Evolutionary conservation across 306 rosid species (phyloP), one percentile per base, ranked within the genome.

Genomic region (Sphenostylis stenocarpa): DNA sequence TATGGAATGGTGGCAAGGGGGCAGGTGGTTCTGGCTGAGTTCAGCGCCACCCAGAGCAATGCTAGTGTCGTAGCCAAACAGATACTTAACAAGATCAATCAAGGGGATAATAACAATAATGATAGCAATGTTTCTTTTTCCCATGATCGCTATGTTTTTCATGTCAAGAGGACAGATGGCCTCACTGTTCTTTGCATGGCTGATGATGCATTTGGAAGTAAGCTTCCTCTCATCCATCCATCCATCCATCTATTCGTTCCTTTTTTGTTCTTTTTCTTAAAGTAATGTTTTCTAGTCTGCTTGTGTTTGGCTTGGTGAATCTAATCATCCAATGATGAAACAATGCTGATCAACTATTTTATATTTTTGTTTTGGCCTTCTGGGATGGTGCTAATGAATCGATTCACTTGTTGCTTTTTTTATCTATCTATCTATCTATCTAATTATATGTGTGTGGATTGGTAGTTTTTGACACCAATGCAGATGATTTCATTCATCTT

Each of bases 151-250:
- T 89, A 78, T 53, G 70, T 89, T 73, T 86, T 89, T 73, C 93
- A 89, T 67, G 85, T 86, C 62, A 89, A 83, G 71, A 81, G 44
- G 21, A 81, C 82, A 36, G 90, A 89, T 66, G 89, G 88, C 80
- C 88, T 89, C 66, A 83, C 86, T 9, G 81, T 85, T 79, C 90
- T 89, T 79, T 89, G 90, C 34, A 87, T 89, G 90, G 88, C 90
- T 12, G 89, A 85, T 26, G 87, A 89, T n/a, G 78, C 87, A 2
- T 68, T 84, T 20, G 90, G 86, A 85, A 84, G 93, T 89, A 78
- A 41, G 78, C 17, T 33, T 77, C 62, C 12, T 1, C 16, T 65
- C 56, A 4, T 56, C 16, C 68, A 62, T 62, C 36, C 11, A 13
- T 56, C 16, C 4, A 13, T 56, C 2, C 28, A 26, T 26, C 2